A percentile compares a stretch with the other conserved stretches of the same genome.
These are phyloP conservation scores for Zymoseptoria pseudotritici DNA, from an alignment of 2,329 filamentous ascomycete species.

Conservation along the genomic window DNA sequence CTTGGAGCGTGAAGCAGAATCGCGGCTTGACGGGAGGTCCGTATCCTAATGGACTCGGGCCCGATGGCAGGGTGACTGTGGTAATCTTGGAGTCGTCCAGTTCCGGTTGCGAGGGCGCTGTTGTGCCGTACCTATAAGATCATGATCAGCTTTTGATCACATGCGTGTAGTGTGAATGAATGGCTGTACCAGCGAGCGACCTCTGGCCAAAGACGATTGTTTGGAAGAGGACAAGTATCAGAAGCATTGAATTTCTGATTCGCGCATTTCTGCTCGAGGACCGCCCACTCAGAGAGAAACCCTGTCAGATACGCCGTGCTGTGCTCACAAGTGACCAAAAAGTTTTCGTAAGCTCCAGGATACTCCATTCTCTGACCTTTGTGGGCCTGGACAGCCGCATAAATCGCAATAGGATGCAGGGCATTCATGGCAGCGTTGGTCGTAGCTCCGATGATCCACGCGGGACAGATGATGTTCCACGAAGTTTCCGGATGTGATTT, in stretches of 20 bases:
- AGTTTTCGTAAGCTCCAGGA: conserved; percentile 38
- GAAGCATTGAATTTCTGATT: conserved; percentile 41
- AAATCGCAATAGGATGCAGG: conserved; percentile 42
- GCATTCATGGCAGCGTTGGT: conserved; percentile 46
- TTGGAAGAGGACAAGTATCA: conserved; percentile 41
- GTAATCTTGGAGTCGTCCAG: conserved; percentile 24
- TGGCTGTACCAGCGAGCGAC: conserved; percentile 37
- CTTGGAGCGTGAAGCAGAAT: conserved; percentile 35
- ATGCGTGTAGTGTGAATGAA: background rate
- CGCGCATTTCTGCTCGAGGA: conserved; percentile 34
- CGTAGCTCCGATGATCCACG: conserved; percentile 41
- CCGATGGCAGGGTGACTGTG: conserved; percentile 14
- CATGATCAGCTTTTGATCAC: background rate
- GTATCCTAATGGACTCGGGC: conserved; percentile 32
- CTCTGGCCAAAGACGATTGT: conserved; percentile 43
- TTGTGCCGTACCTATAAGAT: conserved; percentile 20
- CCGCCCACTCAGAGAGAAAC: conserved; percentile 45
- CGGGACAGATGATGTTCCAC: conserved; percentile 45
- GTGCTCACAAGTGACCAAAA: conserved; percentile 38
- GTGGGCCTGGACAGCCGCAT: conserved; percentile 42
- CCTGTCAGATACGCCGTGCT: conserved; percentile 42
- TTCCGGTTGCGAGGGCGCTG: conserved; percentile 17
- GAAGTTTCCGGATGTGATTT: conserved; percentile 23
- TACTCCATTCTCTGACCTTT: conserved; percentile 37
- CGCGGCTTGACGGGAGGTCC: conserved; percentile 36